Percentiles rank a stretch among this genome's conserved stretches.
Conservation (phyloP, 2,329 filamentous ascomycete genomes). For the Cyphellophora attinorum region DNA sequence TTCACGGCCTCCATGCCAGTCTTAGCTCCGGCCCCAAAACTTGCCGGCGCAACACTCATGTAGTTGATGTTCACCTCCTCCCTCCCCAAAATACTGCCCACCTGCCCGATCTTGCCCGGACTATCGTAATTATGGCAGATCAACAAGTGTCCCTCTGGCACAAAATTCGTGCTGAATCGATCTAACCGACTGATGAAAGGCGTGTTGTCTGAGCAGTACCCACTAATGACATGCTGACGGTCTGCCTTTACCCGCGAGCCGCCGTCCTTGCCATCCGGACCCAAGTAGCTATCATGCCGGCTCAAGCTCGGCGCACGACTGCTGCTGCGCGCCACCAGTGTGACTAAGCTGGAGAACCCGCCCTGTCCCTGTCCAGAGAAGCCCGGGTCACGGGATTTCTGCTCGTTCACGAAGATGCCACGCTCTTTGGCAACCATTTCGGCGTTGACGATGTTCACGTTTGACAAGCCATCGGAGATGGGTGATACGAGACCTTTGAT, state of each 20-base stretch:
- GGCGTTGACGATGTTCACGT: slow-evolving; percentile 78
- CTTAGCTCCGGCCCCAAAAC: slow-evolving; percentile 6
- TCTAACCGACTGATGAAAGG: slow-evolving; percentile 62
- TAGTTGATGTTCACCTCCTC: slow-evolving; percentile 69
- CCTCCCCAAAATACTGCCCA: slow-evolving; percentile 60
- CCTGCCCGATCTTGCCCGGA: slow-evolving; percentile 72
- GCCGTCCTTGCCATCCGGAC: neutral
- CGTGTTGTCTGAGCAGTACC: slow-evolving; percentile 27
- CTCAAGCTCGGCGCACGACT: slow-evolving; percentile 27
- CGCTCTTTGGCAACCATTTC: slow-evolving; percentile 65
- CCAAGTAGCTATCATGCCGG: slow-evolving; percentile 16
- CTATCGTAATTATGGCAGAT: slow-evolving; percentile 74
- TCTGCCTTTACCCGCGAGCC: slow-evolving; percentile 11
- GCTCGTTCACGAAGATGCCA: slow-evolving; percentile 68
- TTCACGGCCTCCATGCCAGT: slow-evolving; percentile 12
- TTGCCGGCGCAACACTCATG: slow-evolving; percentile 58
- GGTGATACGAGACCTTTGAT: slow-evolving; percentile 65
- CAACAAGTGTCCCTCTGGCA: slow-evolving; percentile 63
- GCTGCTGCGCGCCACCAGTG: slow-evolving; percentile 46
- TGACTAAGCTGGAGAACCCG: slow-evolving; percentile 62
- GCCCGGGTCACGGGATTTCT: slow-evolving; percentile 48
- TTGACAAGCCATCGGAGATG: slow-evolving; percentile 57
- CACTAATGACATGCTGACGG: slow-evolving; percentile 42
- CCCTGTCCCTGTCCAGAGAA: slow-evolving; percentile 34
- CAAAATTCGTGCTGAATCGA: slow-evolving; percentile 64